These are phyloP conservation scores for Botryotinia convoluta DNA, from an alignment of 2,329 filamentous ascomycete genomes.

Conservation along the genomic window DNA sequence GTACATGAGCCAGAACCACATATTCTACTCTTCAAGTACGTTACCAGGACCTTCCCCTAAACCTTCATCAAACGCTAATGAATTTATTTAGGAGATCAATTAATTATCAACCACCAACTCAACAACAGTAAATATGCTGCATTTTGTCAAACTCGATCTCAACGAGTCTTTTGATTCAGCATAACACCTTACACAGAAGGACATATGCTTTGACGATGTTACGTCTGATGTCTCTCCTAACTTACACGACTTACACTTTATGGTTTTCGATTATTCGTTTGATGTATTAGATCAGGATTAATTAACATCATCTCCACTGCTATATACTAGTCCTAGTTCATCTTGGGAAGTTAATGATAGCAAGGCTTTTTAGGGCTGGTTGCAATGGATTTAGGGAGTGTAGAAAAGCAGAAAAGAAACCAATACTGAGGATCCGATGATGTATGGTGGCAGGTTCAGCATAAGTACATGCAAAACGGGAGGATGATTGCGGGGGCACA, in stretches of 20 bases:
- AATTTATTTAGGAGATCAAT: slow-evolving; percentile 35
- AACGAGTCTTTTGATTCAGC: slow-evolving; percentile 30
- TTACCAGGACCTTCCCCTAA: slow-evolving; percentile 26
- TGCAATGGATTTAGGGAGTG: neutral
- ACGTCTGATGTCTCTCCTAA: slow-evolving; percentile 37
- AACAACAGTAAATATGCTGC: slow-evolving; percentile 31
- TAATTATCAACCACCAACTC: slow-evolving; percentile 29
- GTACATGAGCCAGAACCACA: slow-evolving; percentile 98
- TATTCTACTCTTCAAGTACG: slow-evolving; percentile 97
- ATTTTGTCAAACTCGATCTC: slow-evolving; percentile 26
- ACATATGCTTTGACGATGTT: slow-evolving; percentile 37
- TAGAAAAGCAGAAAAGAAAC: neutral
- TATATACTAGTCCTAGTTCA: slow-evolving; percentile 19
- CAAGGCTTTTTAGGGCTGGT: slow-evolving; percentile 13
- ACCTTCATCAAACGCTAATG: slow-evolving; percentile 20
- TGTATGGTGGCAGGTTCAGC: slow-evolving; percentile 11
- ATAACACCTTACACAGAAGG: slow-evolving; percentile 29
- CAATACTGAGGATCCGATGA: neutral
- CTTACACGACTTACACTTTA: slow-evolving; percentile 31
- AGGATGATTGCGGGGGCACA: neutral
- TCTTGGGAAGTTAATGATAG: slow-evolving; percentile 13
- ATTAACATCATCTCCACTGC: slow-evolving; percentile 30
- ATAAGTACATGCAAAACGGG: neutral
- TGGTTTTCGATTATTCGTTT: slow-evolving; percentile 30
- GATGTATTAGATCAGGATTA: slow-evolving; percentile 37